Evolutionary conservation across 768 basidiomycete species (phyloP).

Genomic region (Scleroderma citrinum): DNA sequence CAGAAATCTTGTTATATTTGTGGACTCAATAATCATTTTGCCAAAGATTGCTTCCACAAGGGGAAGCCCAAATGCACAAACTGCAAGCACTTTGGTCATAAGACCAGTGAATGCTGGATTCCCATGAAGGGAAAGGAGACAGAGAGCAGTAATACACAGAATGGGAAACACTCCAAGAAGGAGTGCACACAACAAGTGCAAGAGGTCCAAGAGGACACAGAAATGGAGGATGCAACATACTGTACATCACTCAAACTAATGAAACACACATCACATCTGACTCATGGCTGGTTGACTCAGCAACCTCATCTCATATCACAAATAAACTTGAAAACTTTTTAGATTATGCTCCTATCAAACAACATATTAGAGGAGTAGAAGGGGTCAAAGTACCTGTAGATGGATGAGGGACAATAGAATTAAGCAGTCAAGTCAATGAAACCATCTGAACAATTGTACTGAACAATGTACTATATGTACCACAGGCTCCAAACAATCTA

Average conservation of each 20-base stretch:
- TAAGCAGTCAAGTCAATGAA: not conserved
- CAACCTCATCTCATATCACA: too few relatives aligned
- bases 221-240: not conserved
- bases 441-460: not conserved
- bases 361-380: not conserved
- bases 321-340: constrained; percentile 1
- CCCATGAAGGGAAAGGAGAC: not conserved
- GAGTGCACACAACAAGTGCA: too few relatives aligned
- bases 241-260: not conserved
- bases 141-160: not conserved
- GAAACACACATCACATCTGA: not conserved
- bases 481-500: not conserved
- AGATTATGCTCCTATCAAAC: not conserved
- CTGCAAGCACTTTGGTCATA: constrained; percentile 1
- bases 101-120: not conserved
- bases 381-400: not conserved
- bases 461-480: not conserved
- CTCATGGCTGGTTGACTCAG: constrained; percentile 5
- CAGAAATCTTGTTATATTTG: too few relatives aligned
- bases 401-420: not conserved
- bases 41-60: too few relatives aligned
- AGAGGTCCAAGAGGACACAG: not conserved
- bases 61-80: not conserved
- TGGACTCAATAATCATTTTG: too few relatives aligned
- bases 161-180: not conserved